These are phyloP conservation scores for Adansonia rubrostipa DNA, from an alignment of 441 rosid species.

Conservation along the genomic window DNA sequence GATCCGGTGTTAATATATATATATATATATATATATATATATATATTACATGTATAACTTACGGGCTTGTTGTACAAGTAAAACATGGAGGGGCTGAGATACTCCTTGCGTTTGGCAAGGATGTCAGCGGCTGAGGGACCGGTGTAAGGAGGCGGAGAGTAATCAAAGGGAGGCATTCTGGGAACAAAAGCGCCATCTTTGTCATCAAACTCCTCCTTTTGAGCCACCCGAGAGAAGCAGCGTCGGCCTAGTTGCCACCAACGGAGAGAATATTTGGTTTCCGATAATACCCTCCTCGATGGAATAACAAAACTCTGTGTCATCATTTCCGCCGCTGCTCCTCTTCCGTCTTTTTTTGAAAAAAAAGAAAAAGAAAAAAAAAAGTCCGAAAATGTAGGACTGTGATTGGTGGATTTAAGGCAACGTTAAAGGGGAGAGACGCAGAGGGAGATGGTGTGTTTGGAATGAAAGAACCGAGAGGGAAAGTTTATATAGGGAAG, in stretches of 20 bases:
- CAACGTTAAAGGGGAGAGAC: not conserved
- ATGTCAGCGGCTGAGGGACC: slow-evolving; percentile 82
- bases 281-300: slow-evolving; percentile 43
- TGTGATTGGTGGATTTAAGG: slow-evolving; percentile 10
- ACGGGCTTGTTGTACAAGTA: slow-evolving; percentile 74
- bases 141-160: slow-evolving; percentile 81
- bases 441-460: not conserved
- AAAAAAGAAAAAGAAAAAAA: not conserved
- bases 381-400: slow-evolving; percentile 31
- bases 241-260: slow-evolving; percentile 26
- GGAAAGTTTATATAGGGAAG: slow-evolving; percentile 27
- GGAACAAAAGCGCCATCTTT: slow-evolving; percentile 40
- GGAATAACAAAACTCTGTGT: slow-evolving; percentile 49
- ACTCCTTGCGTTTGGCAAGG: slow-evolving; percentile 66
- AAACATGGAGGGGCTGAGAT: slow-evolving; percentile 76
- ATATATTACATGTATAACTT: slow-evolving; percentile 25
- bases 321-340: not conserved
- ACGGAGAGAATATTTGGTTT: slow-evolving; percentile 30
- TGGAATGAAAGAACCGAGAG: not conserved
- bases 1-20: not conserved
- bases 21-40: no score
- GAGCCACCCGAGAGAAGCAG: slow-evolving; percentile 52
- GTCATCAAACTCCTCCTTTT: slow-evolving; percentile 13
- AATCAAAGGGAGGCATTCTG: slow-evolving; percentile 75
- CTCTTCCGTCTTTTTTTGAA: not conserved